Evolutionary conservation across 805 yeast species (phyloP), one percentile per base, ranked within the genome.

Genomic region (Candida jianshihensis): DNA sequence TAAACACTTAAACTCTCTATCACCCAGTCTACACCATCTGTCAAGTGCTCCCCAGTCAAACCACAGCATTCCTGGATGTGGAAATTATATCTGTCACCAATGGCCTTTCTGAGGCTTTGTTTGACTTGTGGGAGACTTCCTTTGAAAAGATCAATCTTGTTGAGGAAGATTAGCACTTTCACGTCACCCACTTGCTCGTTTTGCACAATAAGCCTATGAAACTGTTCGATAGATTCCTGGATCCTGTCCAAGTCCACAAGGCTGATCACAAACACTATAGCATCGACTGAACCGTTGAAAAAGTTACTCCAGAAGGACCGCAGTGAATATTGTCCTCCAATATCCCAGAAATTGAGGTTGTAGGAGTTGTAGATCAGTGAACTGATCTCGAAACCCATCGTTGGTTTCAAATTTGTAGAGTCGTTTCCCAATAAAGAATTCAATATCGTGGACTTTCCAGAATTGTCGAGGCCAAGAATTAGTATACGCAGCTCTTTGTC

Each of bases 281-380:
- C 74, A 48, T 89, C 89, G 28, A 71, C 61, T 48, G 75, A 77
- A 45, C 88, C 96, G 28, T 48, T 47, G 52, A 83, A 89, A 57
- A 90, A 89, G 60, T 89, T 90, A 49, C 84, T 78, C 97, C 97
- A 89, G 66, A 88, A 88, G 14, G 89, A 78, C 32, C 97, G 63
- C 29, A 89, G 64, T 2, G 90, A 72, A 31, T 70, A 61, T 57
- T 89, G 97, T 2, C 97, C 97, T 5, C 97, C 97, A 11, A 89
- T 78, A 53, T 86, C 96, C 97, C 95, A 82, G 21, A 81, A 54
- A 44, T 79, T 79, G 35, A 82, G 53, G 26, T 42, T 44, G 30
- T 42, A 34, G 4, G 63, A 68, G 2, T 57, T 42, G 43, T 64
- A 59, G 1, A 56, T 49, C 1, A 83, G 49, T 1, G 89, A 75